These are phyloP conservation scores for Platanthera guangdongensis DNA, from an alignment of 106 monocot species.

Conservation along the genomic window DNA sequence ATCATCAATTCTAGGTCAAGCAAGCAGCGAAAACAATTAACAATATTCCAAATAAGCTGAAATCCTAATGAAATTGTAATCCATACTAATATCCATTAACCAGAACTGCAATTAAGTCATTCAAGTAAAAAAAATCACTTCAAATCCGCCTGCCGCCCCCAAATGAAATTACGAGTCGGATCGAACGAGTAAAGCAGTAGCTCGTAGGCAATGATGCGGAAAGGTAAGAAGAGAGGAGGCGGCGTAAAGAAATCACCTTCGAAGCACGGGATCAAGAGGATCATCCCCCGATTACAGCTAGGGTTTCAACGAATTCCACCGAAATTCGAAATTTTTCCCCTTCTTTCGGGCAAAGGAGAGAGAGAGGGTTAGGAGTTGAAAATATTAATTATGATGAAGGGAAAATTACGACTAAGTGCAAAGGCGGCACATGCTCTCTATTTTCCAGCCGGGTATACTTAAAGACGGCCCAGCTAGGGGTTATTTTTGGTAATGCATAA, in stretches of 20 bases:
- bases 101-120: neutral
- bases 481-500: neutral
- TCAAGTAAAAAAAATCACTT: slow-evolving; percentile 4
- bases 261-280: neutral
- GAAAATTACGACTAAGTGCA: neutral
- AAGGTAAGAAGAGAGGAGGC: neutral
- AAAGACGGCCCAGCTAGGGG: neutral
- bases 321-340: neutral
- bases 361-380: neutral
- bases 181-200: neutral
- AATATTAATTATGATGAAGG: neutral
- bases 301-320: neutral
- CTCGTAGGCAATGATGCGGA: neutral
- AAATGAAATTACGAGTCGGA: neutral
- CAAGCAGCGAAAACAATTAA: neutral
- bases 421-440: neutral
- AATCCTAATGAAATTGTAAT: neutral
- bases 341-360: neutral
- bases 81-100: neutral
- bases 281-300: slow-evolving; percentile 1
- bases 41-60: neutral
- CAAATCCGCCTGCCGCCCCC: neutral
- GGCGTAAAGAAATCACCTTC: neutral
- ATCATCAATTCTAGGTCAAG: neutral
- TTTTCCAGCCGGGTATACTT: neutral